Conservation (phyloP, 2,329 filamentous ascomycete species). For the Aureobasidium sp. region DNA sequence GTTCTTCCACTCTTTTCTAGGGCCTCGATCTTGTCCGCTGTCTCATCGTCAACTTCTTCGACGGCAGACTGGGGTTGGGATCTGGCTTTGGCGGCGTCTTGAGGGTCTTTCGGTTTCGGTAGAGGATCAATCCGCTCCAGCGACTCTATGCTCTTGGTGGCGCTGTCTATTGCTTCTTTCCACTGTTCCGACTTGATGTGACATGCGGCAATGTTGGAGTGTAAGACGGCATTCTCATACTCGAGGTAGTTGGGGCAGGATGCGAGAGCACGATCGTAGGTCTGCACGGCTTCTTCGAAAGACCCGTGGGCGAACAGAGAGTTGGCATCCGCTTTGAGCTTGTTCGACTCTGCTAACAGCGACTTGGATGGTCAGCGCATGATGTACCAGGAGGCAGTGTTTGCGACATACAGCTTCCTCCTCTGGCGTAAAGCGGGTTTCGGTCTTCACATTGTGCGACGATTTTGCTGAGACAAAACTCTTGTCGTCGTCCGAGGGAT, state of each 20-base stretch:
- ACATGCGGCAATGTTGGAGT: constrained; percentile 84
- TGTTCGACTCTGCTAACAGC: constrained; percentile 64
- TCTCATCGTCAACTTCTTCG: constrained; percentile 45
- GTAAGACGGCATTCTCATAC: constrained; percentile 80
- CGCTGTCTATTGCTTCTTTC: constrained; percentile 71
- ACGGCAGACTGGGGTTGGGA: constrained; percentile 32
- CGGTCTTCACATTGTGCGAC: not conserved
- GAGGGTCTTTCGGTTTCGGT: constrained; percentile 26
- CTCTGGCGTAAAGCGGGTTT: constrained; percentile 32
- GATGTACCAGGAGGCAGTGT: not conserved
- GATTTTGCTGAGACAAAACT: constrained; percentile 16
- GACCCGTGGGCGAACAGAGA: constrained; percentile 64
- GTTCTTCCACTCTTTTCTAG: constrained; percentile 38
- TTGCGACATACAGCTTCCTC: constrained; percentile 36
- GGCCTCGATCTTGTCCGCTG: constrained; percentile 35
- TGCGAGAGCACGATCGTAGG: constrained; percentile 73
- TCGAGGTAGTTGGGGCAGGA: constrained; percentile 78
- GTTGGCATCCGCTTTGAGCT: constrained; percentile 71
- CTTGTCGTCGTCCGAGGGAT: constrained; percentile 15
- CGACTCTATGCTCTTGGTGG: constrained; percentile 64
- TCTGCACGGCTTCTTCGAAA: constrained; percentile 71
- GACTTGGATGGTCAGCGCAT: constrained; percentile 38
- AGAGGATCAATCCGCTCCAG: constrained; percentile 56
- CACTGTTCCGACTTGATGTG: constrained; percentile 78
- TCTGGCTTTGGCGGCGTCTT: constrained; percentile 18